These are phyloP conservation scores for Lentinula guzmanii DNA, from an alignment of 768 basidiomycete species.

Conservation along the genomic window DNA sequence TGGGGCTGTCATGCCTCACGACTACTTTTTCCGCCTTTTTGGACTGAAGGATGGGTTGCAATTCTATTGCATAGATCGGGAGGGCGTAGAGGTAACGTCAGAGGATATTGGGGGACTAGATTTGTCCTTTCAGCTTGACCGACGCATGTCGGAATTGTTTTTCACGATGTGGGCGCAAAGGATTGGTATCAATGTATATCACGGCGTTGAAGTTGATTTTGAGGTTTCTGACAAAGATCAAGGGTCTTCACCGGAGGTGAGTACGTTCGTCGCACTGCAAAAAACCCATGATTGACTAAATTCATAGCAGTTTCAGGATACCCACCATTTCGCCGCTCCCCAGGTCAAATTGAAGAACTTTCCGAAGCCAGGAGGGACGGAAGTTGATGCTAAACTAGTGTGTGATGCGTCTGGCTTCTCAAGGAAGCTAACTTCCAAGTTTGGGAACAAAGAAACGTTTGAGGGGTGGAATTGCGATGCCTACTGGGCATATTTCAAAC, in stretches of 20 bases:
- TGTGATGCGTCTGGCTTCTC: conserved; percentile 8
- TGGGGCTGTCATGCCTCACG: conserved; percentile 6
- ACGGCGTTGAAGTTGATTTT: conserved; percentile 10
- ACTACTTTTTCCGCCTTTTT: conserved; percentile 9
- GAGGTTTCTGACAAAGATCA: not conserved
- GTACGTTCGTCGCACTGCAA: not conserved
- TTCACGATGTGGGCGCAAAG: conserved; percentile 11
- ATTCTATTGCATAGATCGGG: conserved; percentile 11
- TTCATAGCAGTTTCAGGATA: conserved; percentile 1
- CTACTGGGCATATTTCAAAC: conserved; percentile 8
- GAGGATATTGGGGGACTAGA: not conserved
- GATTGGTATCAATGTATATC: conserved; percentile 11
- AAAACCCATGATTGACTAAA: not conserved
- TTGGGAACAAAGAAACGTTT: conserved; percentile 5
- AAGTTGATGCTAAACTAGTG: conserved; percentile 4
- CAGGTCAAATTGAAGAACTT: not conserved
- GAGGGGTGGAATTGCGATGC: conserved; percentile 10
- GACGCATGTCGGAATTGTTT: conserved; percentile 11
- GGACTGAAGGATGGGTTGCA: conserved; percentile 9
- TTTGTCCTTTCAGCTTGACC: conserved; percentile 7
- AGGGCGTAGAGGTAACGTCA: conserved; percentile 1
- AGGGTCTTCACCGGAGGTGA: not conserved
- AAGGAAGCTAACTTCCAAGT: not conserved
- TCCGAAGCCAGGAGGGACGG: not conserved
- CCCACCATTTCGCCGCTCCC: not conserved